Evolutionary conservation across 495 filamentous ascomycete genomes (phyloP).

Genomic region (Apodospora peruviana): DNA sequence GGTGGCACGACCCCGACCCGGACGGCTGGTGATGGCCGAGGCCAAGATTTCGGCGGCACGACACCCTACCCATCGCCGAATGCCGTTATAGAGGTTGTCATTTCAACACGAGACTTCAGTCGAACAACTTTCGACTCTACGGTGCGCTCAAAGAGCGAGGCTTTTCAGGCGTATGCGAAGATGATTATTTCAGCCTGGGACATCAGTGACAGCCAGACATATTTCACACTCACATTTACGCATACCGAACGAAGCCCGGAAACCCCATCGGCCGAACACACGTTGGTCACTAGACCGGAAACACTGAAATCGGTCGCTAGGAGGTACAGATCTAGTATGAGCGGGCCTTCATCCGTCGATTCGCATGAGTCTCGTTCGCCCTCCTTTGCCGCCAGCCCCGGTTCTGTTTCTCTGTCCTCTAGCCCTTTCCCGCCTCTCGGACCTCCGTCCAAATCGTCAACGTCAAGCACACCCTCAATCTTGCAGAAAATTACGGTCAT

Average conservation of each 20-base stretch:
- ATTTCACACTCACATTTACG: constrained; percentile 64
- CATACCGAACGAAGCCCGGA: constrained; percentile 31
- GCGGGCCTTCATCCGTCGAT: constrained; percentile 37
- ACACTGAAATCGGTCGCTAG: constrained; percentile 30
- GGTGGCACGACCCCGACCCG: constrained; percentile 12
- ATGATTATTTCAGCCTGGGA: constrained; percentile 66
- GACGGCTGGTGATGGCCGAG: constrained; percentile 3
- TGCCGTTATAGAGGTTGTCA: constrained; percentile 52
- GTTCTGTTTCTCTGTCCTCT: constrained; percentile 33
- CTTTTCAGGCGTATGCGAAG: constrained; percentile 47
- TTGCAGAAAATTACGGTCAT: constrained; percentile 60
- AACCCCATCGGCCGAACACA: constrained; percentile 11
- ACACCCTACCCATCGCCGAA: constrained; percentile 34
- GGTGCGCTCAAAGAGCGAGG: constrained; percentile 23
- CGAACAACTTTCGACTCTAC: constrained; percentile 19
- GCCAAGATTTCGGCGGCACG: constrained; percentile 4
- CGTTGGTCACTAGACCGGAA: constrained; percentile 24
- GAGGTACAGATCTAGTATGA: constrained; percentile 25
- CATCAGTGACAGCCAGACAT: constrained; percentile 48
- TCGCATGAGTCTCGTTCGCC: constrained; percentile 33
- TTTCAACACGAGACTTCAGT: constrained; percentile 32
- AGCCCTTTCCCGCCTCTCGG: constrained; percentile 54
- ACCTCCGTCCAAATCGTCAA: constrained; percentile 44
- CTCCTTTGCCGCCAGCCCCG: constrained; percentile 33
- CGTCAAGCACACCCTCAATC: constrained; percentile 48